phyloP scores from a whole-genome alignment of 2,329 filamentous ascomycete genomes.

The Hymenoscyphus occultus region DNA sequence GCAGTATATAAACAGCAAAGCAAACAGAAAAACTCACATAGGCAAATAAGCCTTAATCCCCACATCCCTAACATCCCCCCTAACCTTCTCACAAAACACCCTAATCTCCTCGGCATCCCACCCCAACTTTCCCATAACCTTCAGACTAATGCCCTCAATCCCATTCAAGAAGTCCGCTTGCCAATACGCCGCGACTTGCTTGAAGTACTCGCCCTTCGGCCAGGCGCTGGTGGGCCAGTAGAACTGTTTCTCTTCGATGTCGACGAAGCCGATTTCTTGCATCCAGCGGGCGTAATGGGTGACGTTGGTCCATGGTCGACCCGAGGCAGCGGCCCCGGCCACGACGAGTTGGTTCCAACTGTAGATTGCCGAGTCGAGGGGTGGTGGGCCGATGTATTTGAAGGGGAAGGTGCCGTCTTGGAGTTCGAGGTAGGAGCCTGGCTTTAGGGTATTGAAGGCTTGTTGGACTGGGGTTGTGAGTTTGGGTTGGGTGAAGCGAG shows the following conservation, averaged over 20 bases:
- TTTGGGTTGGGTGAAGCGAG: too few species aligned
- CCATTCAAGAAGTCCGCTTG: conserved; percentile 23
- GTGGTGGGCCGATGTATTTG: neutral
- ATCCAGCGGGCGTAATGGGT: conserved; percentile 21
- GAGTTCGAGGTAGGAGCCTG: conserved; percentile 35
- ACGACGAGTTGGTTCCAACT: conserved; percentile 6
- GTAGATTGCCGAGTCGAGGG: neutral
- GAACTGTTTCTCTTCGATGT: conserved; percentile 49
- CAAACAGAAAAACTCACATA: conserved; percentile 15
- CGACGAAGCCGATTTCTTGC: conserved; percentile 50
- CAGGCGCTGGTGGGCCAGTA: conserved; percentile 54
- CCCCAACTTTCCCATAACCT: conserved; percentile 28
- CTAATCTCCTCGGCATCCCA: conserved; percentile 35
- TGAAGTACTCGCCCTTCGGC: conserved; percentile 41
- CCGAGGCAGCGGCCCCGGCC: neutral
- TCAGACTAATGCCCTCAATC: conserved; percentile 27
- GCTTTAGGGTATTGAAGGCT: conserved; percentile 32
- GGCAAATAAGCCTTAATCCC: conserved; percentile 33
- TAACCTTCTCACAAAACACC: conserved; percentile 34
- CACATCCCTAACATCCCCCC: conserved; percentile 36
- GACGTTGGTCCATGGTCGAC: neutral
- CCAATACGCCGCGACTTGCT: conserved; percentile 29
- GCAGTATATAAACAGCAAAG: neutral
- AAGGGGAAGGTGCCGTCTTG: conserved; percentile 26
- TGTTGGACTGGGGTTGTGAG: neutral